Base-by-base conservation (phyloP, 495 filamentous ascomycete genomes). In the Pseudotulostoma volvatum region DNA sequence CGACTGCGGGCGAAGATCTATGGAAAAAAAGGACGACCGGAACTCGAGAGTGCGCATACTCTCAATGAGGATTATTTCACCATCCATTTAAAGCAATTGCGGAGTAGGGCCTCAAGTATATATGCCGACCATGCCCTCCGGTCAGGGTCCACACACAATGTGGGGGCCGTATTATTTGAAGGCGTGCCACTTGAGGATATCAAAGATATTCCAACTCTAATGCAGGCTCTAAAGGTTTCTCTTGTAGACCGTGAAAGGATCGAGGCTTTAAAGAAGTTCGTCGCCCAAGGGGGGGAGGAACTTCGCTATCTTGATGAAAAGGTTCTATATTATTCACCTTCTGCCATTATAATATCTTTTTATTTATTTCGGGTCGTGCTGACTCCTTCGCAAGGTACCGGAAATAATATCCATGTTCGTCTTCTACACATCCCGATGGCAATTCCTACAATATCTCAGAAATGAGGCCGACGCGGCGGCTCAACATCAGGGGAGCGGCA, bases 241-340 rank as follows among this genome's bases (percentile, higher is more conserved):
- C 66, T 79, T 1, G 81, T 99, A 33, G 92, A 99, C 51, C 70
- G 92, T 8, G 86, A 96, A 60, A 95, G 84, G 59, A 72, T 88
- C 36, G 77, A 85, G 41, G 79, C 74, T 0, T 64, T 95, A 18
- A 72, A 74, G 41, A 79, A 66, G 38, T 99, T 95, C 53, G 55
- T 94, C 3, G 59, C 74, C n/a, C 65, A 86, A 20, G 82, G 75
- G 16, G 77, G 77, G 2, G 81, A 88, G 7, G 87, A 95, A 34
- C 50, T 95, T 7, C 70, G 64, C 34, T 84, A 90, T 48, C 59
- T 99, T 20, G 66, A 77, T 19, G 71, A 81, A 9, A 67, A 72
- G 51, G 72, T 76, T 44, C 37, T 55, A 41, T 28, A 4, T 14
- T 13, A 1, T 30, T 38, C n/a, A 9, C 17, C 9, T 31, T 25